phyloP scores from a whole-genome alignment of 2,329 filamentous ascomycete species.

The Botryosphaeria dothidea region DNA sequence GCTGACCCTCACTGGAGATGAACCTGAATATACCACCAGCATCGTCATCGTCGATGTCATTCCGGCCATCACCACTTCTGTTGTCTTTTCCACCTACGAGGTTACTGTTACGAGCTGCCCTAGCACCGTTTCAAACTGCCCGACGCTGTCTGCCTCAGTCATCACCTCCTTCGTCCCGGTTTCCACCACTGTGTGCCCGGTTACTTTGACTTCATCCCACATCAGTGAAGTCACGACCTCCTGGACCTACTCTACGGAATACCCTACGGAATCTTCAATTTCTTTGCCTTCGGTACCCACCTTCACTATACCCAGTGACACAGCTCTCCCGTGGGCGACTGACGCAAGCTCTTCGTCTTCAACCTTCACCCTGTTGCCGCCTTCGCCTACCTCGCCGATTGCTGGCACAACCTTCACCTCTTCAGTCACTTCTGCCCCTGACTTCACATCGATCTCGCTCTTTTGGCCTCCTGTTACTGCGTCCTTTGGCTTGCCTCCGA shows the following conservation, averaged over 20 bases:
- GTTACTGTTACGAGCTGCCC: slow-evolving; percentile 45
- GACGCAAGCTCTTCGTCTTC: not conserved
- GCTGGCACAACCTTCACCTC: not conserved
- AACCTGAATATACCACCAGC: not conserved
- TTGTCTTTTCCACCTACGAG: slow-evolving; percentile 44
- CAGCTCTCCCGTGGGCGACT: not conserved
- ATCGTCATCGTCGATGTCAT: slow-evolving; percentile 28
- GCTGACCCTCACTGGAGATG: not conserved
- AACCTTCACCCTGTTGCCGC: not conserved
- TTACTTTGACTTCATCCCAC: slow-evolving; percentile 31
- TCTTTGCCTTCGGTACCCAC: not conserved
- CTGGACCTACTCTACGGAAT: not conserved
- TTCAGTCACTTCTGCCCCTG: not conserved
- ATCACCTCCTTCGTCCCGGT: slow-evolving; percentile 42
- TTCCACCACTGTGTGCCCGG: slow-evolving; percentile 48
- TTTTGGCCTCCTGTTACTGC: not conserved
- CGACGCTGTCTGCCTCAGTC: slow-evolving; percentile 34
- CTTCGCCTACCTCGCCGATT: slow-evolving; percentile 1
- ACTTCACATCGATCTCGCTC: not conserved
- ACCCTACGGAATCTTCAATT: not conserved
- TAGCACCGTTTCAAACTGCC: slow-evolving; percentile 41
- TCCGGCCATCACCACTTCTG: slow-evolving; percentile 40
- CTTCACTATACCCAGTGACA: not conserved
- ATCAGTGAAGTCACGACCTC: slow-evolving; percentile 3
- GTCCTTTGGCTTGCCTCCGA: not conserved